Percentiles rank a stretch among this genome's conserved stretches.
These are phyloP conservation scores for Pulchroboletus neoregius DNA, from an alignment of 1,284 basidiomycete species.

Conservation along the genomic window DNA sequence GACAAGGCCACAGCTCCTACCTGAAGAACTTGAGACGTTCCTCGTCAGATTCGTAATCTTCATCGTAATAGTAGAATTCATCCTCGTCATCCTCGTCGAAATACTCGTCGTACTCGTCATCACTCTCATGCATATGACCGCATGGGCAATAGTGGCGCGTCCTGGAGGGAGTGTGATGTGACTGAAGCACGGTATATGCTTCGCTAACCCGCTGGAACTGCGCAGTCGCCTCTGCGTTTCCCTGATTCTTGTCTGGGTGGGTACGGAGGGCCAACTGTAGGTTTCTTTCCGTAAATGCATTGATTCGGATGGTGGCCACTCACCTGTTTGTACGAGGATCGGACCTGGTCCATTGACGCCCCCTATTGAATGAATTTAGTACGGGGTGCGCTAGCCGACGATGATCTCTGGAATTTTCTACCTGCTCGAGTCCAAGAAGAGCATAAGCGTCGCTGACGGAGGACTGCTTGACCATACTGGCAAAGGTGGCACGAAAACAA, in stretches of 20 bases:
- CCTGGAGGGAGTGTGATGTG: slow-evolving; percentile 43
- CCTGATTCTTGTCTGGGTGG: slow-evolving; percentile 73
- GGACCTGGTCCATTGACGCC: slow-evolving; percentile 57
- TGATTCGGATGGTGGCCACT: slow-evolving; percentile 7
- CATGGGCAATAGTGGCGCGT: slow-evolving; percentile 21
- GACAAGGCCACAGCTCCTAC: slow-evolving; percentile 27
- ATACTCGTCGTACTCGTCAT: slow-evolving; percentile 30
- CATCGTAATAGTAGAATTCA: slow-evolving; percentile 34
- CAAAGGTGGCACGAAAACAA: slow-evolving; percentile 4
- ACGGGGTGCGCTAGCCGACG: background rate
- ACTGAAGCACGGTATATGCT: slow-evolving; percentile 59
- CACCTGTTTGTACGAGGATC: slow-evolving; percentile 65
- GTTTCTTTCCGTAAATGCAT: slow-evolving; percentile 3
- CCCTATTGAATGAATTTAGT: slow-evolving; percentile 40
- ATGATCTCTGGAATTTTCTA: slow-evolving; percentile 25
- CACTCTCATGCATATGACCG: slow-evolving; percentile 16
- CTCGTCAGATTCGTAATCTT: slow-evolving; percentile 34
- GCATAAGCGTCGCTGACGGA: slow-evolving; percentile 49
- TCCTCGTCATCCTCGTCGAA: slow-evolving; percentile 37
- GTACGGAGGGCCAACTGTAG: slow-evolving; percentile 58
- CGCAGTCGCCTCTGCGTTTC: slow-evolving; percentile 57
- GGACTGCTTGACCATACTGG: slow-evolving; percentile 38
- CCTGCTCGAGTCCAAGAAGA: slow-evolving; percentile 57
- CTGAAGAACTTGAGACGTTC: slow-evolving; percentile 42
- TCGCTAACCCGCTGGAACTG: slow-evolving; percentile 66